These are phyloP conservation scores for Filobasidium uniguttulatum DNA, from an alignment of 1,284 basidiomycete species.

Conservation along the genomic window DNA sequence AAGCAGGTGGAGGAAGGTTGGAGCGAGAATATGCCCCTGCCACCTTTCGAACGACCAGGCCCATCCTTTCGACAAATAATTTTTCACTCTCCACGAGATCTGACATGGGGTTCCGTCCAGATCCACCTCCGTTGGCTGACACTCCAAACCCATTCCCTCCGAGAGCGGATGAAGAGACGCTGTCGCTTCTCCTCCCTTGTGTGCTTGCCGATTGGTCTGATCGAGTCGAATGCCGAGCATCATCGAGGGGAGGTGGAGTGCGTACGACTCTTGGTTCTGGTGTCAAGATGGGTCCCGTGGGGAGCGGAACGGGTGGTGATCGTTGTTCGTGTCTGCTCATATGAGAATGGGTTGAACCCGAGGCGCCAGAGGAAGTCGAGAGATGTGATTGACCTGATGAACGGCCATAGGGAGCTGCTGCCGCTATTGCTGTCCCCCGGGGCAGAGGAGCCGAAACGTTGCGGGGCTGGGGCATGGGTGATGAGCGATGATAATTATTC, in stretches of 20 bases:
- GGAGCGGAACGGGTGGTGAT: neutral
- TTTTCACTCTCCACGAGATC: conserved; percentile 93
- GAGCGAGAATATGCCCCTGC: conserved; percentile 91
- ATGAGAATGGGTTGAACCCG: neutral
- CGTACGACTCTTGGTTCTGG: neutral
- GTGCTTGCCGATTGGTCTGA: neutral
- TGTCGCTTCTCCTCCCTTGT: neutral
- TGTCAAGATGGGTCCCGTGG: neutral
- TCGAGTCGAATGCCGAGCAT: neutral
- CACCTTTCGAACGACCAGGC: conserved; percentile 82
- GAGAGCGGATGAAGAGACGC: neutral
- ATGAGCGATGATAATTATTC: too few relatives aligned
- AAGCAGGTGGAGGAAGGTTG: conserved; percentile 80
- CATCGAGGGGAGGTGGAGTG: neutral
- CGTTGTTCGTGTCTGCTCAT: too few relatives aligned
- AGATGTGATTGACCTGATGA: neutral
- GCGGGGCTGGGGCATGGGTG: neutral
- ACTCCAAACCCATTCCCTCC: neutral
- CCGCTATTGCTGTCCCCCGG: neutral
- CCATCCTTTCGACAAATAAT: conserved; percentile 78
- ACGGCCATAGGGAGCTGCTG: neutral
- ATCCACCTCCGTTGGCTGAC: neutral
- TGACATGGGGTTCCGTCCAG: conserved; percentile 43
- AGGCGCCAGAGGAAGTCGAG: neutral
- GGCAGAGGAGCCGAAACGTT: neutral